These are phyloP conservation scores for Hydnomerulius pinastri DNA, from an alignment of 768 basidiomycete genomes.

Conservation along the genomic window DNA sequence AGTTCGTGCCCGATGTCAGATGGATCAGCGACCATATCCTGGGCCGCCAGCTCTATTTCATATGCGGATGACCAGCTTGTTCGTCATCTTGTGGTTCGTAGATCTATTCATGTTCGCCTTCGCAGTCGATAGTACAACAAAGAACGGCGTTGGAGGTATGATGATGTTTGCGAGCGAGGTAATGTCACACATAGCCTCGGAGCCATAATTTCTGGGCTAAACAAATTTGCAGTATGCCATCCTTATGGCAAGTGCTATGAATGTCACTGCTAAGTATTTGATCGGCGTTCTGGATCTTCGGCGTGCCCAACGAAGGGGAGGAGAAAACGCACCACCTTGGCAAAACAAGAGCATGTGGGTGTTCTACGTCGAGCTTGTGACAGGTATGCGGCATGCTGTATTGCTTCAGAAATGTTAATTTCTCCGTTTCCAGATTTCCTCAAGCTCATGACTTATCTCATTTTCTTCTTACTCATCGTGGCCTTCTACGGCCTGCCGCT, in stretches of 20 bases:
- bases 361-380: slow-evolving; percentile 91
- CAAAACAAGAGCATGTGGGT: slow-evolving; percentile 98
- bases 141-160: slow-evolving; percentile 84
- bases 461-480: slow-evolving; percentile 93
- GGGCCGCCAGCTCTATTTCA: slow-evolving; percentile 85
- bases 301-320: slow-evolving; percentile 73
- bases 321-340: slow-evolving; percentile 89
- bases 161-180: slow-evolving; percentile 96
- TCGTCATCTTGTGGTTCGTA: slow-evolving; percentile 69
- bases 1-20: slow-evolving; percentile 50
- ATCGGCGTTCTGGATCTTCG: slow-evolving; percentile 82
- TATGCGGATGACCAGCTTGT: slow-evolving; percentile 74
- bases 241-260: slow-evolving; percentile 76
- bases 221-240: slow-evolving; percentile 72
- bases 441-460: slow-evolving; percentile 88
- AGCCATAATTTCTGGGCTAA: slow-evolving; percentile 12
- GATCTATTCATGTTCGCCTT: slow-evolving; percentile 80
- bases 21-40: slow-evolving; percentile 94
- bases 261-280: slow-evolving; percentile 78
- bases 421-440: slow-evolving; percentile 71
- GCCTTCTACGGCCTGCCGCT: slow-evolving; percentile 93
- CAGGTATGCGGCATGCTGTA: slow-evolving; percentile 51
- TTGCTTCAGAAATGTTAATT: slow-evolving; percentile 9
- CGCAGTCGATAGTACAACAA: slow-evolving; percentile 77
- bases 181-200: slow-evolving; percentile 12